Conservation (phyloP, 2,329 filamentous ascomycete species). For the Ophiostoma perfectum region DNA sequence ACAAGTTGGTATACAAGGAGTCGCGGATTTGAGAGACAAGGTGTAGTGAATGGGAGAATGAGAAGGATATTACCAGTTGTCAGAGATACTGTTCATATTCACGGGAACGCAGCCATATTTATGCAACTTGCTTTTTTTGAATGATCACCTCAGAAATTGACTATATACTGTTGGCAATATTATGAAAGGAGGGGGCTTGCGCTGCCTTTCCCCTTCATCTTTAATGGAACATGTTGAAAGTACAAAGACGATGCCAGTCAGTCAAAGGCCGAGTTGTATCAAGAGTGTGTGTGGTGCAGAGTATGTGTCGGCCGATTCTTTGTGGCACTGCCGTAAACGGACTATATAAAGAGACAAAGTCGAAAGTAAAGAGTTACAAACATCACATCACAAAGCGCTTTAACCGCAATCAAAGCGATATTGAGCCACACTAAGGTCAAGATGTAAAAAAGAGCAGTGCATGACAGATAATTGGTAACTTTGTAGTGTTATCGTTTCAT, state of each 20-base stretch:
- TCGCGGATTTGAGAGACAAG: background rate
- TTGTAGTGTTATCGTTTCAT: too few relatives aligned
- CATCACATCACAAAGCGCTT: background rate
- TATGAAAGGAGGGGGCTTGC: background rate
- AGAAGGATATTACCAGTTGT: too few relatives aligned
- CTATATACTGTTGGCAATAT: background rate
- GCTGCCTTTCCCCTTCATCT: too few relatives aligned
- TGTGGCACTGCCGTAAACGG: background rate
- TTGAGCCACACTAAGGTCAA: background rate
- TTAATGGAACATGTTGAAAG: background rate
- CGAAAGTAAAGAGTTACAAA: background rate
- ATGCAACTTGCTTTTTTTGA: background rate
- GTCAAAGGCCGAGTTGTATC: background rate
- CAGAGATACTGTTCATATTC: background rate
- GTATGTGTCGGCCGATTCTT: background rate
- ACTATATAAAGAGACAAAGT: background rate
- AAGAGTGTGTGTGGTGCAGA: background rate
- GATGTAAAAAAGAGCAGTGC: background rate
- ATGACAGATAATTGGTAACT: too few relatives aligned
- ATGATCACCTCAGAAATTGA: background rate
- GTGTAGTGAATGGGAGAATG: background rate
- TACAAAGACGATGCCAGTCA: background rate
- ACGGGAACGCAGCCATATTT: background rate
- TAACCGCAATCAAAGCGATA: too few relatives aligned
- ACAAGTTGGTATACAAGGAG: too few relatives aligned